Conservation (phyloP, 345 rosid species). For the Eutrema yunnanense region DNA sequence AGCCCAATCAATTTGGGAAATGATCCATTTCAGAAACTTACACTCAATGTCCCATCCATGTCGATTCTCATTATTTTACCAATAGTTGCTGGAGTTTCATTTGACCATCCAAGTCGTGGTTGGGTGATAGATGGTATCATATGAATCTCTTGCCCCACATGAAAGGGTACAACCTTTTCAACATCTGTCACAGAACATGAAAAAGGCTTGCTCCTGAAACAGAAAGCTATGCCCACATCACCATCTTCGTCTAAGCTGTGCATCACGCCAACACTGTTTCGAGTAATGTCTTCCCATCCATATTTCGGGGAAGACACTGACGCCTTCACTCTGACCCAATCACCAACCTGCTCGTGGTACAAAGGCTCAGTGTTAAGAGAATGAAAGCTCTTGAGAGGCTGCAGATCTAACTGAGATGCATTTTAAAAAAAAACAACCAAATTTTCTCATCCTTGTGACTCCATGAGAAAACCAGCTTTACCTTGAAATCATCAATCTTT, state of each 20-base stretch:
- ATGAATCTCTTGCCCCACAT: slow-evolving; percentile 84
- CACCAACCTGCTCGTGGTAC: slow-evolving; percentile 66
- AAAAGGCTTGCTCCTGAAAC: slow-evolving; percentile 89
- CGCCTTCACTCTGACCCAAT: slow-evolving; percentile 94
- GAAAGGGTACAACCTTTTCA: slow-evolving; percentile 86
- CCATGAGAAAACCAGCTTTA: slow-evolving; percentile 29
- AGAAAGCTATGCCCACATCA: slow-evolving; percentile 89
- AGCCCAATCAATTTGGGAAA: neutral
- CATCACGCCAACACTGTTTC: slow-evolving; percentile 76
- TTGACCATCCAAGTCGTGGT: slow-evolving; percentile 98
- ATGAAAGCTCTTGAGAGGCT: slow-evolving; percentile 1
- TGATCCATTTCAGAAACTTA: slow-evolving; percentile 35
- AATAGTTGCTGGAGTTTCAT: slow-evolving; percentile 88
- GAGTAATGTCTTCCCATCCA: slow-evolving; percentile 93
- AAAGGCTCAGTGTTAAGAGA: slow-evolving; percentile 13
- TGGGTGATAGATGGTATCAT: slow-evolving; percentile 67
- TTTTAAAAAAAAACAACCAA: neutral
- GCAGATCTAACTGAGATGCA: slow-evolving; percentile 12
- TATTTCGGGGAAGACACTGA: slow-evolving; percentile 93
- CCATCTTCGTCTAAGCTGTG: slow-evolving; percentile 97
- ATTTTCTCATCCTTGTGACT: slow-evolving; percentile 4
- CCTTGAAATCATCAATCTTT: slow-evolving; percentile 94
- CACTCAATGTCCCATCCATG: slow-evolving; percentile 97
- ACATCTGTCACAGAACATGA: slow-evolving; percentile 87
- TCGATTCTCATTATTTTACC: slow-evolving; percentile 83